These are phyloP conservation scores for Sporothrix humicola DNA, from an alignment of 2,329 filamentous ascomycete species.

Conservation along the genomic window DNA sequence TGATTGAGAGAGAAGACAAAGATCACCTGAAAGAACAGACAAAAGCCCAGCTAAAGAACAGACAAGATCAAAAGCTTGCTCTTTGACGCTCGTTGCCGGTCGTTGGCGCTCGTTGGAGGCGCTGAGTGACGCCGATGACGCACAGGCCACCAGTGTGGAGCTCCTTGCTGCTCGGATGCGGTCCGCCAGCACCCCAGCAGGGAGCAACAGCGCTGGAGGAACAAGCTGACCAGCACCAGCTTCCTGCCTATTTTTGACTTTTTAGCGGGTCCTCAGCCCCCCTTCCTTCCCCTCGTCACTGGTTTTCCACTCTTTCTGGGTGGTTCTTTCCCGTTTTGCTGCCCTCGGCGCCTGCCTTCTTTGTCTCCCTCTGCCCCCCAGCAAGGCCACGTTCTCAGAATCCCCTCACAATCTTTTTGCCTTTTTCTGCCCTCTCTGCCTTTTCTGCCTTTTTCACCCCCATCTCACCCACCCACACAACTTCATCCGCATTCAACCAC, in stretches of 20 bases:
- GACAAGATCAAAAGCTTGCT: slow-evolving; percentile 2
- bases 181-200: neutral
- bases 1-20: too few relatives aligned
- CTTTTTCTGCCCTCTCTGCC: too few relatives aligned
- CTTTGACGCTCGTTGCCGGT: too few relatives aligned
- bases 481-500: slow-evolving; percentile 7
- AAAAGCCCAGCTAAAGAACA: neutral
- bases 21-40: neutral
- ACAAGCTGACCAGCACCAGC: neutral
- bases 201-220: neutral
- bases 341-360: neutral
- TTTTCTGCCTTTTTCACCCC: too few relatives aligned
- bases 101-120: neutral
- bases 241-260: slow-evolving; percentile 16
- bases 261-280: slow-evolving; percentile 12
- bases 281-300: slow-evolving; percentile 20
- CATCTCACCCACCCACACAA: neutral
- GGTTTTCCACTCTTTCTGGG: slow-evolving; percentile 7
- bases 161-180: neutral
- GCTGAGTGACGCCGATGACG: slow-evolving; percentile 32
- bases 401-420: slow-evolving; percentile 15
- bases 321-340: neutral
- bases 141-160: slow-evolving; percentile 31
- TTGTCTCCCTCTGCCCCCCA: neutral
- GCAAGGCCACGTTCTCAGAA: slow-evolving; percentile 31